Evolutionary conservation across 306 rosid species (phyloP).

Genomic region (Dryas alaskensis): DNA sequence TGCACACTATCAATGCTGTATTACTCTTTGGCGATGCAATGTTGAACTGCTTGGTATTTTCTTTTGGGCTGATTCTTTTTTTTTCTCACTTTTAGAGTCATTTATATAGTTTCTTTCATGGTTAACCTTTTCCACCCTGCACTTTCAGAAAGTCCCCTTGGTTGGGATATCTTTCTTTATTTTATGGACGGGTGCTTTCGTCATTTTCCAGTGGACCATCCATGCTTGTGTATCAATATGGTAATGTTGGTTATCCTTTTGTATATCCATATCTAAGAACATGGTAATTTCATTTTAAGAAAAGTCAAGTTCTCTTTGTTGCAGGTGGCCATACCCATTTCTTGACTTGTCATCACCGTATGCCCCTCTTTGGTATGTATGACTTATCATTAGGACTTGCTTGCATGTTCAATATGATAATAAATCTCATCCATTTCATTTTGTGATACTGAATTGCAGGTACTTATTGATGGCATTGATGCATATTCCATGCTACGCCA

Average conservation of each 20-base stretch:
- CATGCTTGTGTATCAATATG: conserved; percentile 53
- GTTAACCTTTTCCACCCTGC: conserved; percentile 29
- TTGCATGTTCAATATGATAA: background rate
- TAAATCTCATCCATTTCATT: background rate
- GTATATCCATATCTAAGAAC: conserved; percentile 1
- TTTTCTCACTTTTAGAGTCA: background rate
- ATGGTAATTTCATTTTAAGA: conserved; percentile 12
- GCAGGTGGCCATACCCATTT: conserved; percentile 90
- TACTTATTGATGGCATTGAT: conserved; percentile 35
- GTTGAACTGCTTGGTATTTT: conserved; percentile 70
- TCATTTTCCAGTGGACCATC: conserved; percentile 62
- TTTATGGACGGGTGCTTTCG: conserved; percentile 60
- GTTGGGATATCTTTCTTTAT: conserved; percentile 65
- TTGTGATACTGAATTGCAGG: conserved; percentile 31
- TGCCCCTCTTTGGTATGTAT: conserved; percentile 68
- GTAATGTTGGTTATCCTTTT: conserved; percentile 33
- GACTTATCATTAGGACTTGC: background rate
- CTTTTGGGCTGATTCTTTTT: background rate
- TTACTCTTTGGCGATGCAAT: conserved; percentile 72
- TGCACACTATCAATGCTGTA: conserved; percentile 66
- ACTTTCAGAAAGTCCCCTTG: conserved; percentile 50
- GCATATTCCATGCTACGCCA: conserved; percentile 47
- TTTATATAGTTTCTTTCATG: conserved; percentile 19
- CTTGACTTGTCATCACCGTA: conserved; percentile 66
- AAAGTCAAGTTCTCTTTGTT: conserved; percentile 24